Conservation (phyloP, 225 moss, liverwort and hornwort genomes). For the Thuidium tamariscinum region DNA sequence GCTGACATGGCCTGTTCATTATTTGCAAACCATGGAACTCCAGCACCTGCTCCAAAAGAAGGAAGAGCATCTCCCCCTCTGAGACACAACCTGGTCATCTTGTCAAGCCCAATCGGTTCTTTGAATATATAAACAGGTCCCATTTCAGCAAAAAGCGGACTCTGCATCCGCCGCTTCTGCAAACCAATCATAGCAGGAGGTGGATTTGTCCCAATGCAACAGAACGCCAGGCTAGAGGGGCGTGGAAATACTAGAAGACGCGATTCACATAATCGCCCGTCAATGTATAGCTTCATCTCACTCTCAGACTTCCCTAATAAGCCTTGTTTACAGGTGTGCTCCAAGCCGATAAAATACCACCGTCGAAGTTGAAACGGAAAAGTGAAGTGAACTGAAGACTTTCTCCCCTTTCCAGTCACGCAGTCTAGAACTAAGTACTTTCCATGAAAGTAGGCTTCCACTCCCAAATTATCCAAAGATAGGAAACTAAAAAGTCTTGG, state of each 20-base stretch:
- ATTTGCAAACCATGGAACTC: constrained; percentile 98
- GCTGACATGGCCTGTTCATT: constrained; percentile 94
- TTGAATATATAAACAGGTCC: constrained; percentile 97
- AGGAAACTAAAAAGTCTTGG: constrained; percentile 98
- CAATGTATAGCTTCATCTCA: constrained; percentile 86
- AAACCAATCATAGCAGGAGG: constrained; percentile 98
- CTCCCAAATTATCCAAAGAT: constrained; percentile 88
- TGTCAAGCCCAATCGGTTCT: constrained; percentile 88
- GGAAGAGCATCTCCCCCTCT: constrained; percentile 90
- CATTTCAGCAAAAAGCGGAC: constrained; percentile 98
- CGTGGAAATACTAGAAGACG: constrained; percentile 89
- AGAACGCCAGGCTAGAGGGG: constrained; percentile 80
- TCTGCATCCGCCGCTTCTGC: constrained; percentile 83
- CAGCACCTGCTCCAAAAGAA: constrained; percentile 88
- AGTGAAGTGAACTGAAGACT: constrained; percentile 90
- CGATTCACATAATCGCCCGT: constrained; percentile 86
- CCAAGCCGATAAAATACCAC: constrained; percentile 97
- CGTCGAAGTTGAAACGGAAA: constrained; percentile 83
- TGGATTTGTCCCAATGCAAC: constrained; percentile 99
- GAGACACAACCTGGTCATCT: constrained; percentile 66
- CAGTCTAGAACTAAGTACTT: constrained; percentile 93
- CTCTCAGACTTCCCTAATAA: constrained; percentile 82
- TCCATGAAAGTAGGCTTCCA: constrained; percentile 98
- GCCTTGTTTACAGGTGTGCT: constrained; percentile 86
- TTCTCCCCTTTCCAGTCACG: constrained; percentile 80